These are phyloP conservation scores for Talaromyces sp. DNA, from an alignment of 2,329 filamentous ascomycete genomes.

Conservation along the genomic window DNA sequence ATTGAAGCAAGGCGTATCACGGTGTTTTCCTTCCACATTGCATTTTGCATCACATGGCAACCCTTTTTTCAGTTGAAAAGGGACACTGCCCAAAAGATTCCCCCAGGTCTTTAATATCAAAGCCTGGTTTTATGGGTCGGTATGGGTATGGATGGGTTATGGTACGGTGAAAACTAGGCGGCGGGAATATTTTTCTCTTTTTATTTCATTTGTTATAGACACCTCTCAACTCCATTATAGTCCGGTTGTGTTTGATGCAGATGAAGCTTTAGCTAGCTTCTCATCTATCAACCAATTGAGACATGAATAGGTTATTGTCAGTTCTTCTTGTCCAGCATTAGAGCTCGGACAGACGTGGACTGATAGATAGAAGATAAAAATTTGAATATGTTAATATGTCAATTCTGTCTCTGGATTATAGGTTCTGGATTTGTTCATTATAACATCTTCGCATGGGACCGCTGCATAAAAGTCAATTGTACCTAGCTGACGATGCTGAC, in stretches of 20 bases:
- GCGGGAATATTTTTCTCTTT: neutral
- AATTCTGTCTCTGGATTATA: neutral
- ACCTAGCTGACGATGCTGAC: neutral
- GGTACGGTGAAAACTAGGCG: neutral
- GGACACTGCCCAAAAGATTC: neutral
- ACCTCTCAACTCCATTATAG: conserved; percentile 29
- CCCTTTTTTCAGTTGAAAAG: neutral
- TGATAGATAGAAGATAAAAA: conserved; percentile 8
- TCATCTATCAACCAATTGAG: neutral
- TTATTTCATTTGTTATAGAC: conserved; percentile 23
- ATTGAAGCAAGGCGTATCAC: conserved; percentile 1
- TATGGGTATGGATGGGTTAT: neutral
- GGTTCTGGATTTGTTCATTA: too few species aligned
- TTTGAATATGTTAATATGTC: conserved; percentile 1
- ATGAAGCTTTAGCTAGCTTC: neutral
- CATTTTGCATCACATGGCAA: conserved; percentile 5
- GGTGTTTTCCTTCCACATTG: neutral
- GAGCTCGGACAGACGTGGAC: neutral
- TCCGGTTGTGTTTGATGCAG: neutral
- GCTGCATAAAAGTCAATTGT: neutral
- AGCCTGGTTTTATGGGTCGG: neutral
- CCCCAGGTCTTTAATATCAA: neutral
- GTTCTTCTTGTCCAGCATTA: neutral
- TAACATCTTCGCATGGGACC: fast-evolving
- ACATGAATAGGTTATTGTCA: conserved; percentile 10